Percentiles rank a stretch among this genome's conserved stretches.
Evolutionary conservation across 257 asterid genomes (phyloP).

Genomic region (Solanum piurae): DNA sequence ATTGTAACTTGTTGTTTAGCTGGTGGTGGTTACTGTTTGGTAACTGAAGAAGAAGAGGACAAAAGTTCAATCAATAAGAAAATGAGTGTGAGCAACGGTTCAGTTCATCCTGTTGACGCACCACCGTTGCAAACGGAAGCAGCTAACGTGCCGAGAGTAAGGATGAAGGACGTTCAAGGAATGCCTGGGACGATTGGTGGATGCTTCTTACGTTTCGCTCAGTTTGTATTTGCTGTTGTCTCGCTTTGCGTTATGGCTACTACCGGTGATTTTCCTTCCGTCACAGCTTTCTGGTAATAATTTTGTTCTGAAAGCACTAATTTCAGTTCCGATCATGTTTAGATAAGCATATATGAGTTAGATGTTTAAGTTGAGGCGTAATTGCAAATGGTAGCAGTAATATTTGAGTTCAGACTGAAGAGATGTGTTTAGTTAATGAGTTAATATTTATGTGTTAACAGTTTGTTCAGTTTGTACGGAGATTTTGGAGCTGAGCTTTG

Average conservation of each 20-base stretch:
- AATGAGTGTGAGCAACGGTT: slow-evolving; percentile 78
- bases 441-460: not conserved
- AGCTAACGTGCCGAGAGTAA: slow-evolving; percentile 64
- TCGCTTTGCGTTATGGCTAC: slow-evolving; percentile 86
- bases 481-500: not conserved
- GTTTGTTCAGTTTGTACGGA: not conserved
- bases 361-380: not conserved
- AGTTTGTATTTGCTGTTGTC: slow-evolving; percentile 62
- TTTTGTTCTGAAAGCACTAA: not conserved
- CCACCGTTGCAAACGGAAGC: slow-evolving; percentile 92
- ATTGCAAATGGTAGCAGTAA: not conserved
- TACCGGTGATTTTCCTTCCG: slow-evolving; percentile 93
- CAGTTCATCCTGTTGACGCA: slow-evolving; percentile 93
- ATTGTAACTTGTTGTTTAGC: not conserved
- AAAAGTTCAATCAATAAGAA: not conserved
- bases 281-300: slow-evolving; percentile 92
- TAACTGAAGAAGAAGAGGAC: not conserved
- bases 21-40: not conserved
- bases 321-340: not conserved
- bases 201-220: slow-evolving; percentile 55
- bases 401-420: not conserved
- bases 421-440: not conserved
- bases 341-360: not conserved
- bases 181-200: slow-evolving; percentile 98
- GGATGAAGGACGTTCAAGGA: slow-evolving; percentile 94